Base-by-base conservation (phyloP, 768 basidiomycete genomes). In the Rhodotorula babjevae region DNA sequence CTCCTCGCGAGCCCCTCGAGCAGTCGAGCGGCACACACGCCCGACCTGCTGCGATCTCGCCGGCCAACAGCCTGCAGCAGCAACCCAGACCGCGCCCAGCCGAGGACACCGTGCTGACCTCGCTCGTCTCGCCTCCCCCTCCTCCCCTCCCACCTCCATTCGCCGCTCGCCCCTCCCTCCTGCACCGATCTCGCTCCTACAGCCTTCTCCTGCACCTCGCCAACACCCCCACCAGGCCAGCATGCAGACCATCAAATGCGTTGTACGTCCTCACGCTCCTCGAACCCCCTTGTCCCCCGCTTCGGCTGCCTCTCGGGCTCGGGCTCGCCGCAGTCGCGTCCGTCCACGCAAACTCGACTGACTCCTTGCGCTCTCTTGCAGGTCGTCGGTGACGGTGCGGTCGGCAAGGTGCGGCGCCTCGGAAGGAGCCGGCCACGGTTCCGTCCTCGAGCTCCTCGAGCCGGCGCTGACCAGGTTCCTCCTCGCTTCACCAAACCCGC, bases 221-320 rank as follows among this genome's bases (percentile, higher is more conserved):
- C 36, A 9, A 5, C 47, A 49, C 47, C 18, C 9, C n/a, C 15
- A 5, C 5, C 47, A 49, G 47, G 44, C 33, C 27, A 52, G 23
- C 23, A 95, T 95, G 93, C 93, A 96, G 81, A 96, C 93, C 67
- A 96, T 95, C 82, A 95, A 96, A 84, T 94, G 93, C 83, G 93
- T 95, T 80, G 93, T 80, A 57, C 63, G 75, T 66, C 36, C 23
- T 57, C 27, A 3, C 53, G 3, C 29, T 55, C 53, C n/a, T 23
- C 19, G 19, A 0, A 2, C 44, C 14, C 44, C 16, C 47, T 61
- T 9, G 27, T 14, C 61, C 61, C 27, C 11, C 61, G 12, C 36
- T 36, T 36, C 36, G 36, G 36, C 36, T 4, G 36, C 36, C 5
- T 4, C 36, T 4, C 36, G 36, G 36, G 36, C 36, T 36, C 36